Conservation (phyloP, 148 eudicot species). For the Salicornia ramosissima region DNA sequence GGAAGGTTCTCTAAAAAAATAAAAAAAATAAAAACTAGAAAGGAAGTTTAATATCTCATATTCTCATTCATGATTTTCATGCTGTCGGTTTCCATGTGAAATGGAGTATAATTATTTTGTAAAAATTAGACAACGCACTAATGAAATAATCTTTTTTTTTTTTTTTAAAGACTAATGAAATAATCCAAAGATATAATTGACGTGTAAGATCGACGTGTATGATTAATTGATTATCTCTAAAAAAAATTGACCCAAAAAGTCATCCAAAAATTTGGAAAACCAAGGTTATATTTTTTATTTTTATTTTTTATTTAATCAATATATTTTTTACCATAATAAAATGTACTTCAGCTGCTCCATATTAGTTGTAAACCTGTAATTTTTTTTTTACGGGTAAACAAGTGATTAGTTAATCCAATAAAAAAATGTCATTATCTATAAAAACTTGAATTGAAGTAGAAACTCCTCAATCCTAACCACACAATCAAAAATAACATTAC, state of each 20-base stretch:
- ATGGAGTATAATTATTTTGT: neutral
- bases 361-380: too few relatives aligned
- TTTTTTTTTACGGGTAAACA: neutral
- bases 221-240: constrained; percentile 8
- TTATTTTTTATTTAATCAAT: neutral
- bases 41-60: too few relatives aligned
- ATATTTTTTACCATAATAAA: too few relatives aligned
- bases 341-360: too few relatives aligned
- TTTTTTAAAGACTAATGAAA: neutral
- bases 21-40: too few relatives aligned
- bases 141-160: too few relatives aligned
- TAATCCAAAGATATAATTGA: neutral
- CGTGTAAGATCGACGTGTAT: constrained; percentile 28
- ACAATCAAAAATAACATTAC: too few relatives aligned
- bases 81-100: neutral
- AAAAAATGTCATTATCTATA: too few relatives aligned
- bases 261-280: neutral
- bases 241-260: neutral
- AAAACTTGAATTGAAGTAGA: too few relatives aligned
- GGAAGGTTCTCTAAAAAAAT: too few relatives aligned
- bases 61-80: neutral
- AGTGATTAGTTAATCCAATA: too few relatives aligned
- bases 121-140: neutral
- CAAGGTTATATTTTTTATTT: neutral
- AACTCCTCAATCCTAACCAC: too few relatives aligned